Evolutionary conservation across 164 flowering plant genomes (phyloP).

Genomic region (Nymphaea colorata): DNA sequence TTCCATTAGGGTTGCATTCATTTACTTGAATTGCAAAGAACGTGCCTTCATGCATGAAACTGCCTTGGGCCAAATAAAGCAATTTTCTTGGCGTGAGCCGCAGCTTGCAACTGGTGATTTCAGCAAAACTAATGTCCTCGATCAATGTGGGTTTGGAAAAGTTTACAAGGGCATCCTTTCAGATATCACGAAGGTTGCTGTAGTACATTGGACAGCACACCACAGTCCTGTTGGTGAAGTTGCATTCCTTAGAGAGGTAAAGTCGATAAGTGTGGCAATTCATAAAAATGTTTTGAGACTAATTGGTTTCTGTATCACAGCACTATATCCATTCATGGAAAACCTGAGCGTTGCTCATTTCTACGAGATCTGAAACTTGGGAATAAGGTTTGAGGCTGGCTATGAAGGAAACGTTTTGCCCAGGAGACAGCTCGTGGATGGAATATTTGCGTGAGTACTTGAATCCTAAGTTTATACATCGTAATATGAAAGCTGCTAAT

Average conservation of each 20-base stretch:
- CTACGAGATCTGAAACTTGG: conserved; percentile 31
- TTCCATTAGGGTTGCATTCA: conserved; percentile 32
- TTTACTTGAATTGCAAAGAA: conserved; percentile 18
- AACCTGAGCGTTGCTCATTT: conserved; percentile 44
- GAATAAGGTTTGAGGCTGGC: conserved; percentile 42
- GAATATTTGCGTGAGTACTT: conserved; percentile 53
- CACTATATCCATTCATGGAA: conserved; percentile 43
- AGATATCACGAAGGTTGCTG: conserved; percentile 34
- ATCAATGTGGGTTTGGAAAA: conserved; percentile 54
- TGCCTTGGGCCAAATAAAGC: conserved; percentile 37
- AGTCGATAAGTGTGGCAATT: conserved; percentile 41
- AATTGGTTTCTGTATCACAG: conserved; percentile 38
- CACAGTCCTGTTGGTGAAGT: conserved; percentile 43
- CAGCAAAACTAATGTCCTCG: conserved; percentile 39
- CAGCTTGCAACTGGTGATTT: conserved; percentile 50
- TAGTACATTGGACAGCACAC: conserved; percentile 42
- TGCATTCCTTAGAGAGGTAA: conserved; percentile 45
- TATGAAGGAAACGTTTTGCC: conserved; percentile 38
- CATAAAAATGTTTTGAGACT: conserved; percentile 42
- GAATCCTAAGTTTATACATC: conserved; percentile 46
- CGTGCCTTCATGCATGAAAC: conserved; percentile 33
- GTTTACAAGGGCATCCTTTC: conserved; percentile 38
- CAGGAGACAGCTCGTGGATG: conserved; percentile 42
- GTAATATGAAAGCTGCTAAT: conserved; percentile 57
- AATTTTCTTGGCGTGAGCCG: conserved; percentile 44